Evolutionary conservation across 768 basidiomycete species (phyloP).

Genomic region (Fistulinella prunicolor): DNA sequence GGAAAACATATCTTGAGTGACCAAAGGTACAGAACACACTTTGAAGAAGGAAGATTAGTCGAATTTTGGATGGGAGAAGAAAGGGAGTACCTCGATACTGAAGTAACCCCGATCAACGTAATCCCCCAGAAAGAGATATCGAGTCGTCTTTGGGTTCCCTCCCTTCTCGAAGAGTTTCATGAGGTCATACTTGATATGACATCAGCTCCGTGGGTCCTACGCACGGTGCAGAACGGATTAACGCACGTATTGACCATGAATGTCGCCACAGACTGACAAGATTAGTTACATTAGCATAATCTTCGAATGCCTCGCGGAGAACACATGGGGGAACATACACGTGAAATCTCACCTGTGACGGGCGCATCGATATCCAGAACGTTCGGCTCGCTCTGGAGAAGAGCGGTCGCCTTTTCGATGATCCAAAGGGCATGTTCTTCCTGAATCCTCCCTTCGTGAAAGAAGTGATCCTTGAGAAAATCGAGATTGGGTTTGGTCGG

Average conservation of each 20-base stretch:
- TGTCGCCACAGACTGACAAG: constrained; percentile 17
- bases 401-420: constrained; percentile 53
- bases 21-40: constrained; percentile 62
- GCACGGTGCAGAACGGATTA: not conserved
- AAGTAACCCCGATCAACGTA: constrained; percentile 78
- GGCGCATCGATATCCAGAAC: constrained; percentile 69
- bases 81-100: constrained; percentile 56
- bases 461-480: constrained; percentile 75
- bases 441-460: constrained; percentile 61
- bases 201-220: constrained; percentile 7
- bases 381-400: constrained; percentile 60
- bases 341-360: constrained; percentile 52
- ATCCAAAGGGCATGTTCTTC: constrained; percentile 71
- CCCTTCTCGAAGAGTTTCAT: constrained; percentile 82
- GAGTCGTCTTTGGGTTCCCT: constrained; percentile 68
- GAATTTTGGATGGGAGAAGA: not conserved
- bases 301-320: not conserved
- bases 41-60: constrained; percentile 15
- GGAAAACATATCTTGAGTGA: constrained; percentile 63
- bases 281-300: constrained; percentile 5
- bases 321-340: not conserved
- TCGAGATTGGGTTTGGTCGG: constrained; percentile 66
- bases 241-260: constrained; percentile 29
- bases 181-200: constrained; percentile 55
- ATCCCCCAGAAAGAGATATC: constrained; percentile 73